A percentile compares a stretch with the other conserved stretches of the same genome.
Conservation (phyloP, 2,329 filamentous ascomycete species). For the Calonectria multiphialidica region DNA sequence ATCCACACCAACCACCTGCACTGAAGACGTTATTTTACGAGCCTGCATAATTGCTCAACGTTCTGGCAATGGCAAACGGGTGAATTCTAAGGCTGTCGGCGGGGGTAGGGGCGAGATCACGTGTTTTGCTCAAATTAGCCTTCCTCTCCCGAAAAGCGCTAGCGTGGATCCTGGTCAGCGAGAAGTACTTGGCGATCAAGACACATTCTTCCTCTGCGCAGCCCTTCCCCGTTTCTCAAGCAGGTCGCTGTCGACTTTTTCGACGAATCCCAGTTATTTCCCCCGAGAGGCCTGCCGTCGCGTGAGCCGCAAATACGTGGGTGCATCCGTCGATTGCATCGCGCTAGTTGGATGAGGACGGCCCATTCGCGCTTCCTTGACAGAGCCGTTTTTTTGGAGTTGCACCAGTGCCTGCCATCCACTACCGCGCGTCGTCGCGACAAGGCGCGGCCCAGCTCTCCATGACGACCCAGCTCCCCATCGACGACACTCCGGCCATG, state of each 20-base stretch:
- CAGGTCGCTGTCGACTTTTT: slow-evolving; percentile 33
- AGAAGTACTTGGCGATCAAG: slow-evolving; percentile 51
- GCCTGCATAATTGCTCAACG: not conserved
- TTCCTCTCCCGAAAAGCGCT: slow-evolving; percentile 43
- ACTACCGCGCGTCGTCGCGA: slow-evolving; percentile 58
- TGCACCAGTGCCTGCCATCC: slow-evolving; percentile 53
- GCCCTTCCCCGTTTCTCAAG: slow-evolving; percentile 44
- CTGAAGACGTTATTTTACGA: not conserved
- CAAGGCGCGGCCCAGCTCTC: slow-evolving; percentile 49
- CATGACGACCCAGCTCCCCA: slow-evolving; percentile 39
- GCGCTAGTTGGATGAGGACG: slow-evolving; percentile 48
- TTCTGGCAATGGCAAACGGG: not conserved
- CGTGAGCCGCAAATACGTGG: slow-evolving; percentile 38
- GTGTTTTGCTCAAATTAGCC: slow-evolving; percentile 46
- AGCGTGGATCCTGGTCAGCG: slow-evolving; percentile 44
- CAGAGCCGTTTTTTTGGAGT: slow-evolving; percentile 53
- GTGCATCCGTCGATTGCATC: slow-evolving; percentile 44
- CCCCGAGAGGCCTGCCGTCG: slow-evolving; percentile 35
- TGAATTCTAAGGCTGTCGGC: slow-evolving; percentile 2
- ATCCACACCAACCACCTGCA: not conserved
- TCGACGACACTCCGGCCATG: slow-evolving; percentile 49
- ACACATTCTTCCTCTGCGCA: slow-evolving; percentile 54
- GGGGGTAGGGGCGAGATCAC: slow-evolving; percentile 41
- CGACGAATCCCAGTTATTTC: slow-evolving; percentile 37
- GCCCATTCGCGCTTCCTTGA: slow-evolving; percentile 49